Percentiles rank a stretch among this genome's conserved stretches.
Conservation (phyloP, 2,329 filamentous ascomycete species). For the Pestalotiopsis sp. region DNA sequence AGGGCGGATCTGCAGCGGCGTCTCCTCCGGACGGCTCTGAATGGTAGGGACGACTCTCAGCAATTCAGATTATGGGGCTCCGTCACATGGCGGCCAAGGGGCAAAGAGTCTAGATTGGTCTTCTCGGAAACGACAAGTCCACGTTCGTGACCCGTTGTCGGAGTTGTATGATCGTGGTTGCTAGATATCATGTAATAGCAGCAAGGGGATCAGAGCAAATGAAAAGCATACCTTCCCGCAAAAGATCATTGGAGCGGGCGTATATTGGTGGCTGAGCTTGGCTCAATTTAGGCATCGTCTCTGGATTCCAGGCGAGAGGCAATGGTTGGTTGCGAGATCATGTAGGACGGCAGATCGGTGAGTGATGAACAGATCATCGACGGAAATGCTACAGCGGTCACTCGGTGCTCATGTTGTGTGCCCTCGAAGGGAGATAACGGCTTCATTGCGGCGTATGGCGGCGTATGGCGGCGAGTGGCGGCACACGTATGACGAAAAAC, state of each 20-base stretch:
- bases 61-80: neutral
- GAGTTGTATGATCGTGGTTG: neutral
- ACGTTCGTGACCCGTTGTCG: neutral
- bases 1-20: slow-evolving; percentile 10
- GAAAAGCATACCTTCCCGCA: neutral
- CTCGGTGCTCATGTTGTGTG: neutral
- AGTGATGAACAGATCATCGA: neutral
- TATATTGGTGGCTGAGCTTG: neutral
- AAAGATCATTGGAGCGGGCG: no score
- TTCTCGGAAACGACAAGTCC: neutral
- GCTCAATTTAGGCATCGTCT: neutral
- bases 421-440: neutral
- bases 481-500: neutral
- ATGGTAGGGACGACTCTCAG: neutral
- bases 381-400: neutral
- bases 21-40: neutral
- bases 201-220: neutral
- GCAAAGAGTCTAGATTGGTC: neutral
- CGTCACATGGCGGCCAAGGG: neutral
- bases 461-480: neutral
- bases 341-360: neutral
- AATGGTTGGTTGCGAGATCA: neutral
- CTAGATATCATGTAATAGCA: neutral
- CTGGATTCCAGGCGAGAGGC: neutral
- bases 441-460: neutral